phyloP scores from a whole-genome alignment of 208 protist species.

The Leishmania turanica region DNA sequence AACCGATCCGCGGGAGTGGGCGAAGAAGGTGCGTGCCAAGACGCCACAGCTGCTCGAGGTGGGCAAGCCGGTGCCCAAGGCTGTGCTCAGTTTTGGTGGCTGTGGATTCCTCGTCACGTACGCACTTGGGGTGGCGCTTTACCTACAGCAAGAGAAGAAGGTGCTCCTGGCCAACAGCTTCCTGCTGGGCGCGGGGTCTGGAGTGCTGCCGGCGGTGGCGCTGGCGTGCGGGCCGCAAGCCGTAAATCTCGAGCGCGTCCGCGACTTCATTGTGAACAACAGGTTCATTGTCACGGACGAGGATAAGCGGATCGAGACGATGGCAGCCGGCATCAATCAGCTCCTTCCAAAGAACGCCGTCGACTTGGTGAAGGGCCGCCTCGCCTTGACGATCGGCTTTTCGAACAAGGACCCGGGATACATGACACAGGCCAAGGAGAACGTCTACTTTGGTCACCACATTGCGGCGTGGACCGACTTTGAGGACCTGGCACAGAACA shows the following conservation, averaged over 20 bases:
- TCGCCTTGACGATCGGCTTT: conserved; percentile 88
- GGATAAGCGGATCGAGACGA: conserved; percentile 60
- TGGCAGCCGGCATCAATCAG: conserved; percentile 72
- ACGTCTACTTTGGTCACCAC: conserved; percentile 91
- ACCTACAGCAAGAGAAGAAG: conserved; percentile 86
- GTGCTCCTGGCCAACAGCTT: conserved; percentile 76
- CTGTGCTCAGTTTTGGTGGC: conserved; percentile 87
- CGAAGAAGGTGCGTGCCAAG: conserved; percentile 78
- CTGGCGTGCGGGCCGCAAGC: conserved; percentile 72
- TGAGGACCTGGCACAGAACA: conserved; percentile 82
- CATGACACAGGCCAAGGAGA: conserved; percentile 78
- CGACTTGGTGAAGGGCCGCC: conserved; percentile 74
- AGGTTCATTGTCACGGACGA: conserved; percentile 84
- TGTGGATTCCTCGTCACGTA: conserved; percentile 89
- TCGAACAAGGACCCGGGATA: conserved; percentile 86
- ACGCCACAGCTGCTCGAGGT: conserved; percentile 85
- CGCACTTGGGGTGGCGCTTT: conserved; percentile 86
- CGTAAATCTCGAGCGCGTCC: conserved; percentile 78
- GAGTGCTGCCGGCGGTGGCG: conserved; percentile 79
- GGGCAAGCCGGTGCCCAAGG: conserved; percentile 79
- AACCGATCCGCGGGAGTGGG: conserved; percentile 68
- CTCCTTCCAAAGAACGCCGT: conserved; percentile 75
- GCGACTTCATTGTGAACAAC: conserved; percentile 83
- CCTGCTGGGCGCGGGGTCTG: conserved; percentile 79
- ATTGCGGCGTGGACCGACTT: conserved; percentile 78